Base-by-base conservation (phyloP, 2,329 filamentous ascomycete species). In the Camillea tinctor region DNA sequence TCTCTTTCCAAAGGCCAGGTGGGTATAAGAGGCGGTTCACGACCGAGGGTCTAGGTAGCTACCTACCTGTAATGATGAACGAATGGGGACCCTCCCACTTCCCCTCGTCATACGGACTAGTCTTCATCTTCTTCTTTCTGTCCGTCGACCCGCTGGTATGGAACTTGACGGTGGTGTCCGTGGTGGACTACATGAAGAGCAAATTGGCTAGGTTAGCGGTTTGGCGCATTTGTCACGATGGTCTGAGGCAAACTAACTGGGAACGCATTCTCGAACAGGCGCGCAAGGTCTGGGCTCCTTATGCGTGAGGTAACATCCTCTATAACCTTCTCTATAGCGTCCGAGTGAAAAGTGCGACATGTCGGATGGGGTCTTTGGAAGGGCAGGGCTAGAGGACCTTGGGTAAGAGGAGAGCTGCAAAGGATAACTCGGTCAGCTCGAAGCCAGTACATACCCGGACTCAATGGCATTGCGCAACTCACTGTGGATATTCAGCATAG, bases 251-350 rank as follows among this genome's bases (percentile, higher is more conserved):
- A 20, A 71, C 71, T 68, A 50, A 73, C 71, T 4, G 94, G 94
- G 66, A 96, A 98, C 1, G 94, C 88, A 72, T 99, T 99, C 73
- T 96, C 92, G 73, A 99, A 99, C 11, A 99, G 81, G 23, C 93
- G 88, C 3, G 94, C 94, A 13, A 99, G 84, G 69, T 98, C 95
- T 17, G 89, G 89, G 70, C 98, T 89, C 60, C 88, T 83, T 78
- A 99, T 90, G 56, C 86, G 88, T 24, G 85, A 82, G 5, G 89
- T 95, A 66, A 99, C 82, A 67, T 97, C 88, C 26, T 86, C 75
- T 63, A 99, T 97, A 55, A 97, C 90, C 70, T 90, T 83, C 74
- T 99, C 95, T 52, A 98, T 96, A 3, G 89, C 83, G 22, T 90
- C 85, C 0, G 93, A 97, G 58, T 87, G 85, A 76, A 98, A 99